Evolutionary conservation across 345 rosid genomes (phyloP).

Genomic region (Hibiscus trionum): DNA sequence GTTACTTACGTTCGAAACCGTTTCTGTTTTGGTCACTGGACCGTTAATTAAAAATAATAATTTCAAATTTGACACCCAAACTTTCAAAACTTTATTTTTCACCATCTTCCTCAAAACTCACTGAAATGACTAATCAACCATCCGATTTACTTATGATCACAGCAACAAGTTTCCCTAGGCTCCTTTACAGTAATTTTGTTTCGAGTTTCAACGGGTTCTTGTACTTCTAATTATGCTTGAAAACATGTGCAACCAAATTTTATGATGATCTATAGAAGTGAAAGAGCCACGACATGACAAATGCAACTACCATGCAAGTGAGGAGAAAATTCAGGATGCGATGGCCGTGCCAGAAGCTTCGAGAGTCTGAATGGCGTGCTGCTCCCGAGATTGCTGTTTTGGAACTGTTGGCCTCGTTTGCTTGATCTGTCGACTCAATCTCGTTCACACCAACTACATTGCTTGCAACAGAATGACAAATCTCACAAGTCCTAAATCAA

Average conservation of each 20-base stretch:
- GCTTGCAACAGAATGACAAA: constrained; percentile 64
- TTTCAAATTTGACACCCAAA: no score
- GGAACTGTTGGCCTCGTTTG: constrained; percentile 28
- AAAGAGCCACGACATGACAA: constrained; percentile 73
- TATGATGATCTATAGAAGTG: constrained; percentile 56
- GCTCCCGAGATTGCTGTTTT: constrained; percentile 10
- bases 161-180: neutral
- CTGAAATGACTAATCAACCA: neutral
- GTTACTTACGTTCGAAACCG: no score
- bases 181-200: neutral
- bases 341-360: constrained; percentile 78
- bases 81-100: no score
- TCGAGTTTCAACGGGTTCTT: neutral
- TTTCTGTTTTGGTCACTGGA: no score
- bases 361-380: constrained; percentile 37
- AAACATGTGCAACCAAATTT: constrained; percentile 3
- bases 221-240: neutral
- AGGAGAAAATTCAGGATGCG: constrained; percentile 66
- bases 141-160: no score
- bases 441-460: constrained; percentile 57
- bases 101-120: no score
- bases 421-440: constrained; percentile 27
- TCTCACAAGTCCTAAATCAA: constrained; percentile 71
- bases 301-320: constrained; percentile 72
- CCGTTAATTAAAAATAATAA: no score